Conservation (phyloP, 176 grass and related monocot genomes). For the Elymus sibiricus region DNA sequence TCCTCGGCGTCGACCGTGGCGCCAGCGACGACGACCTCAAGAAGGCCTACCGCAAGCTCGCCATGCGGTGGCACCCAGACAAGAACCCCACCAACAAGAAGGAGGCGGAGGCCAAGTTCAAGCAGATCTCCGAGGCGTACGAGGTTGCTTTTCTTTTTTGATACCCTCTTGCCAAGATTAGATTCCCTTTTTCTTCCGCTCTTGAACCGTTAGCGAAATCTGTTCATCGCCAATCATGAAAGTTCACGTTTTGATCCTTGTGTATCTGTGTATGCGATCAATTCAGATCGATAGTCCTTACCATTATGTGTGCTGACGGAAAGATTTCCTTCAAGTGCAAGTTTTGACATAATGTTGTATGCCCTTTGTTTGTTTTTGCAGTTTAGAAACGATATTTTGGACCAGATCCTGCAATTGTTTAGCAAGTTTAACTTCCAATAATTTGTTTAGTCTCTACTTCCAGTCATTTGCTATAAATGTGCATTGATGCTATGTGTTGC, state of each 20-base stretch:
- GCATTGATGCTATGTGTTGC: conserved; percentile 7
- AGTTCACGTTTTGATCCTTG: background rate
- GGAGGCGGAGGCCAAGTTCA: conserved; percentile 97
- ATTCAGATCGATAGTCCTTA: background rate
- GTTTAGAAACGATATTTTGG: background rate
- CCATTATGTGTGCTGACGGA: background rate
- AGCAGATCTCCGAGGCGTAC: conserved; percentile 97
- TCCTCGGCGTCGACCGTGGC: conserved; percentile 66
- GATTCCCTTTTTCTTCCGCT: background rate
- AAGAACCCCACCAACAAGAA: conserved; percentile 93
- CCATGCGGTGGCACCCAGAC: conserved; percentile 98
- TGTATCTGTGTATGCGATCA: background rate
- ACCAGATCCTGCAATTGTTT: background rate
- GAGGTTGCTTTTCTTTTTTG: conserved; percentile 31
- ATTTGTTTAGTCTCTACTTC: background rate
- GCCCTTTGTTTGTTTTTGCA: background rate
- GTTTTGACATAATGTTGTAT: background rate
- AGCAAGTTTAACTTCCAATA: background rate
- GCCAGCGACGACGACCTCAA: conserved; percentile 83
- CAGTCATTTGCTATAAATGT: background rate
- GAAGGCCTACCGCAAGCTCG: conserved; percentile 87
- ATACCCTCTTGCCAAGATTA: background rate
- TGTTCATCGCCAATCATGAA: background rate
- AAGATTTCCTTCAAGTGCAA: background rate
- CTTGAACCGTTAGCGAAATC: background rate